A percentile compares a stretch with the other conserved stretches of the same genome.
Conservation (phyloP, 1,284 basidiomycete species). For the Apiotrichum siamense region DNA sequence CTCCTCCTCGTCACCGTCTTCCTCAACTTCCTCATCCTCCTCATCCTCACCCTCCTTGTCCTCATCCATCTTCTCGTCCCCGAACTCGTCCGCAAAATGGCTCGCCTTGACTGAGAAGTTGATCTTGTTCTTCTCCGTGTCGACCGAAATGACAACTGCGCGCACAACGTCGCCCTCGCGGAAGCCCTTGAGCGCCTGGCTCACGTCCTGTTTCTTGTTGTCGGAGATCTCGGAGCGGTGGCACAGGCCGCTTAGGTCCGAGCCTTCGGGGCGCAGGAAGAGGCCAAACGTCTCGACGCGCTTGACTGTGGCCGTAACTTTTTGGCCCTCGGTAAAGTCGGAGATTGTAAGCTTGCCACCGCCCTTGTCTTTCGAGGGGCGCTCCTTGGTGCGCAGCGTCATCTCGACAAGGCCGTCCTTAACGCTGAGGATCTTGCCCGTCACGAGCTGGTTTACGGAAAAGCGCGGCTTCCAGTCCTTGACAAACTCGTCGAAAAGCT, state of each 20-base stretch:
- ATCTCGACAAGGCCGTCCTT: slow-evolving; percentile 80
- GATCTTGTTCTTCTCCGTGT: slow-evolving; percentile 68
- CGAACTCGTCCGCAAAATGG: slow-evolving; percentile 57
- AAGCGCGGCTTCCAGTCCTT: slow-evolving; percentile 92
- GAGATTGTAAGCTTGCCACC: slow-evolving; percentile 44
- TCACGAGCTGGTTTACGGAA: slow-evolving; percentile 72
- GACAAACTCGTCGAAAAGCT: slow-evolving; percentile 84
- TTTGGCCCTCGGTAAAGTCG: slow-evolving; percentile 67
- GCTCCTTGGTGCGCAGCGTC: slow-evolving; percentile 61
- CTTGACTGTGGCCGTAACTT: slow-evolving; percentile 66
- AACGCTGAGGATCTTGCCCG: slow-evolving; percentile 72
- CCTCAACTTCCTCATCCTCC: slow-evolving; percentile 38
- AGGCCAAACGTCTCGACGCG: slow-evolving; percentile 78
- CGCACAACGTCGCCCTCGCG: slow-evolving; percentile 80
- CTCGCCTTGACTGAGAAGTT: slow-evolving; percentile 87
- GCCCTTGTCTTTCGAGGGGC: slow-evolving; percentile 48
- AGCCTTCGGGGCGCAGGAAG: slow-evolving; percentile 80
- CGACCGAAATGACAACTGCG: slow-evolving; percentile 67
- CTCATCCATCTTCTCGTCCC: slow-evolving; percentile 35
- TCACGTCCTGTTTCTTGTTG: slow-evolving; percentile 69
- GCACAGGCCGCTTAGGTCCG: slow-evolving; percentile 81
- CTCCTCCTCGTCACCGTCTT: slow-evolving; percentile 31
- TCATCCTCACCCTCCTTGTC: slow-evolving; percentile 24
- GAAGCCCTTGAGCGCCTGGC: slow-evolving; percentile 72
- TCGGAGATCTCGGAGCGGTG: slow-evolving; percentile 90